Percentiles rank a stretch among this genome's conserved stretches.
phyloP scores from a whole-genome alignment of 176 grass and related monocot genomes.

The Oryza punctata region DNA sequence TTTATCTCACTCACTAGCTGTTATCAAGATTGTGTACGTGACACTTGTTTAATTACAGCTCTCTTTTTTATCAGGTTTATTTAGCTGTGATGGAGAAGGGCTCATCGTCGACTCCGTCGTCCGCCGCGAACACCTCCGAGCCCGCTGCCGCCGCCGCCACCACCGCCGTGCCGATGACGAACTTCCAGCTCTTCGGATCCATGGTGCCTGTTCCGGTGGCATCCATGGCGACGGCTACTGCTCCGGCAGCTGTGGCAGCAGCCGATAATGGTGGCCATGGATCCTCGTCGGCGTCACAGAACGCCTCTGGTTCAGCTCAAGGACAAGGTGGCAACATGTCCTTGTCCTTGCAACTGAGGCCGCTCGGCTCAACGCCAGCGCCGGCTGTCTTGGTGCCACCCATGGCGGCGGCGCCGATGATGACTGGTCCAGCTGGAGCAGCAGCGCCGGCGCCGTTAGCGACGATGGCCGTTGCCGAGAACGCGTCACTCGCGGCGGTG shows the following conservation, averaged over 20 bases:
- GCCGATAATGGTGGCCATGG: neutral
- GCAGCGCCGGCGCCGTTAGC: neutral
- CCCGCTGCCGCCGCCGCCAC: neutral
- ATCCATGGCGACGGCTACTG: neutral
- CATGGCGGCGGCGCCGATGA: neutral
- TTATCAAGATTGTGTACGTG: neutral
- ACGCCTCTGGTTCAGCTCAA: neutral
- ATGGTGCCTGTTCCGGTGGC: neutral
- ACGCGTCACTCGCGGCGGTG: neutral
- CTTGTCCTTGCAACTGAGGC: neutral
- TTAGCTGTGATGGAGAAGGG: neutral
- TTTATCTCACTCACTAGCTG: neutral
- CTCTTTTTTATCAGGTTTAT: neutral
- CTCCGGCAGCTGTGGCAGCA: neutral
- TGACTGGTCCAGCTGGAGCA: neutral
- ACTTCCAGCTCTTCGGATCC: neutral
- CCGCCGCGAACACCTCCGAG: neutral
- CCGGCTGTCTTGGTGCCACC: neutral
- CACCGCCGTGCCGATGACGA: neutral
- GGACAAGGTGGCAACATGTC: neutral
- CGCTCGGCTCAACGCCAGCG: too few species aligned
- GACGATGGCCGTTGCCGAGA: neutral
- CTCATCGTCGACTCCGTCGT: neutral
- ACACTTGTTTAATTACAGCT: neutral
- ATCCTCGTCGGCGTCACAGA: neutral